Evolutionary conservation across 1,284 basidiomycete species (phyloP).

Genomic region (Austroboletus rostrupii): DNA sequence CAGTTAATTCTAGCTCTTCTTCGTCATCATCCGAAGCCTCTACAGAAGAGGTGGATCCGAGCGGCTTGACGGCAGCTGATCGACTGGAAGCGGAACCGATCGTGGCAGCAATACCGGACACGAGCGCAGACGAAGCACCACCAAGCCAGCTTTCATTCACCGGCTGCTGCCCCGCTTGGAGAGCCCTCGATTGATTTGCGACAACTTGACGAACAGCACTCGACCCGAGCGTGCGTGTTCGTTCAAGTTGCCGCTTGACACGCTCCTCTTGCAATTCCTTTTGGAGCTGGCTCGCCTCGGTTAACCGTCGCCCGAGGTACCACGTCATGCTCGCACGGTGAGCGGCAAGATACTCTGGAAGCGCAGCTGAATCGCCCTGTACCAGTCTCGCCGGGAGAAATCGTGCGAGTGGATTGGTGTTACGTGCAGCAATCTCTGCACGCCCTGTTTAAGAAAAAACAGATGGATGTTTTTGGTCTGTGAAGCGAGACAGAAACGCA

Average conservation of each 20-base stretch:
- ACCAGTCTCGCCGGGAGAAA: conserved; percentile 64
- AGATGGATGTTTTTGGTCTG: conserved; percentile 1
- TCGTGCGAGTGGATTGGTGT: conserved; percentile 57
- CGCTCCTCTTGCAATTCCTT: conserved; percentile 88
- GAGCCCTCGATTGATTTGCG: conserved; percentile 33
- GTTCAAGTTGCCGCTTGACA: conserved; percentile 75
- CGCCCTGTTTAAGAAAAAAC: conserved; percentile 46
- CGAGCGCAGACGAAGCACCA: conserved; percentile 54
- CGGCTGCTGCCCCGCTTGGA: conserved; percentile 22
- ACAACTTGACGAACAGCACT: conserved; percentile 57
- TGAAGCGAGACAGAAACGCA: conserved; percentile 38
- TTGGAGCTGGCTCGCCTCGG: conserved; percentile 73
- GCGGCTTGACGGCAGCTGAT: conserved; percentile 23
- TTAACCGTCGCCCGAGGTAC: conserved; percentile 76
- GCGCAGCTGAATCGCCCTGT: conserved; percentile 52
- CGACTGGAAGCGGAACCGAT: conserved; percentile 47
- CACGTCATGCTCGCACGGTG: conserved; percentile 84
- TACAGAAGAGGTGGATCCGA: conserved; percentile 28
- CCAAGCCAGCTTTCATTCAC: conserved; percentile 57
- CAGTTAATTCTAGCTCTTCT: conserved; percentile 71
- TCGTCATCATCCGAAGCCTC: conserved; percentile 60
- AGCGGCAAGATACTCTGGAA: conserved; percentile 71
- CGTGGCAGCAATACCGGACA: conserved; percentile 58
- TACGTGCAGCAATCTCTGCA: conserved; percentile 56
- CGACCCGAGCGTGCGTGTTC: conserved; percentile 75